Percentiles rank a stretch among this genome's conserved stretches.
Conservation (phyloP, 2,329 filamentous ascomycete species). For the Pseudogymnoascus sp. region DNA sequence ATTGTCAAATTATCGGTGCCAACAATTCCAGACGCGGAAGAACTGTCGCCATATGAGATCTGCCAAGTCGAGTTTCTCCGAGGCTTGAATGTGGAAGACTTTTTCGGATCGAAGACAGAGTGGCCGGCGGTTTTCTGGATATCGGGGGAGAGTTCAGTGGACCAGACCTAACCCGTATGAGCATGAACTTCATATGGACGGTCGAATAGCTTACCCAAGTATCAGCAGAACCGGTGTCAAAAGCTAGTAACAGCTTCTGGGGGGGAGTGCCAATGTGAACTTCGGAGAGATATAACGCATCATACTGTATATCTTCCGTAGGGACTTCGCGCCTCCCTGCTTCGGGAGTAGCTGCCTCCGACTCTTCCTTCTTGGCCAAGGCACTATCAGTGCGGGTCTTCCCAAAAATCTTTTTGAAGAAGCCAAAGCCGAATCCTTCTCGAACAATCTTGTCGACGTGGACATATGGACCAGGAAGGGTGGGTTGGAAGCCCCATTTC, state of each 20-base stretch:
- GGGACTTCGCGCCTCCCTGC: conserved; percentile 41
- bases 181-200: neutral
- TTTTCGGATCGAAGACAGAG: conserved; percentile 48
- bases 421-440: conserved; percentile 36
- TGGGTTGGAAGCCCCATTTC: conserved; percentile 55
- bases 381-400: conserved; percentile 37
- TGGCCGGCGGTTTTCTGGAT: conserved; percentile 34
- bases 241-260: conserved; percentile 54
- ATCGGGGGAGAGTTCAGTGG: conserved; percentile 37
- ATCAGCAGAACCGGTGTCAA: conserved; percentile 64
- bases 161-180: conserved; percentile 40
- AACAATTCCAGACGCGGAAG: conserved; percentile 55
- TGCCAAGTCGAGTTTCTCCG: conserved; percentile 46
- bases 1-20: conserved; percentile 54
- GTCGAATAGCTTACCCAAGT: conserved; percentile 46
- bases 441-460: conserved; percentile 35
- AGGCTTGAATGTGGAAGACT: conserved; percentile 51
- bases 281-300: conserved; percentile 54
- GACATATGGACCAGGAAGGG: conserved; percentile 52
- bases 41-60: conserved; percentile 60
- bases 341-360: conserved; percentile 26
- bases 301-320: conserved; percentile 58
- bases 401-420: conserved; percentile 41
- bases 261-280: conserved; percentile 56
- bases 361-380: conserved; percentile 37